Conservation (phyloP, 2,329 filamentous ascomycete genomes). For the Cadophora sp. region DNA sequence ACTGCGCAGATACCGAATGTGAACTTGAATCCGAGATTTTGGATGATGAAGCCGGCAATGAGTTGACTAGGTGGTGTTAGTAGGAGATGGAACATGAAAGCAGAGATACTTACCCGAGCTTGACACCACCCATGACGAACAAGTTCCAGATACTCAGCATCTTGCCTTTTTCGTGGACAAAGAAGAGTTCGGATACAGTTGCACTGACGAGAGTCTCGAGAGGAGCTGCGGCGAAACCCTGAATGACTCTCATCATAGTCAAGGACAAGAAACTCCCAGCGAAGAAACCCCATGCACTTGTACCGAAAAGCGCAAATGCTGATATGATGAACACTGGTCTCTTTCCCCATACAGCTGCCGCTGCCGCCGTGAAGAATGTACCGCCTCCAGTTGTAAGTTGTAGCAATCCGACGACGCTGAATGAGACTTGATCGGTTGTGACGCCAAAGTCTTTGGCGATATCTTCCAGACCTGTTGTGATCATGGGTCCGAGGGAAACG, state of each 20-base stretch:
- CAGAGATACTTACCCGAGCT: conserved; percentile 38
- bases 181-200: conserved; percentile 54
- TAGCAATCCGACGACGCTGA: conserved; percentile 45
- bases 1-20: conserved; percentile 50
- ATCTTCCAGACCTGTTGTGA: conserved; percentile 48
- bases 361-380: conserved; percentile 52
- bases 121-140: conserved; percentile 42
- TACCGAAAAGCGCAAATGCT: conserved; percentile 45
- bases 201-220: conserved; percentile 46
- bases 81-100: background rate
- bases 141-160: conserved; percentile 36
- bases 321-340: conserved; percentile 44
- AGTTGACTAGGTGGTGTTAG: conserved; percentile 47
- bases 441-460: conserved; percentile 48
- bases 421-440: conserved; percentile 47
- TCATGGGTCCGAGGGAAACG: conserved; percentile 49
- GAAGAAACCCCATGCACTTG: conserved; percentile 51
- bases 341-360: conserved; percentile 47
- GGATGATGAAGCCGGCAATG: conserved; percentile 50
- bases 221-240: conserved; percentile 41
- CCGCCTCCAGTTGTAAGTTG: conserved; percentile 50
- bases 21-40: conserved; percentile 46
- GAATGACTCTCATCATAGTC: conserved; percentile 45
- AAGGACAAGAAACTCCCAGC: conserved; percentile 48
- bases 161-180: conserved; percentile 53